Evolutionary conservation across 257 asterid genomes (phyloP), one percentile per base, ranked within the genome.

Genomic region (Galeopsis tetrahit): DNA sequence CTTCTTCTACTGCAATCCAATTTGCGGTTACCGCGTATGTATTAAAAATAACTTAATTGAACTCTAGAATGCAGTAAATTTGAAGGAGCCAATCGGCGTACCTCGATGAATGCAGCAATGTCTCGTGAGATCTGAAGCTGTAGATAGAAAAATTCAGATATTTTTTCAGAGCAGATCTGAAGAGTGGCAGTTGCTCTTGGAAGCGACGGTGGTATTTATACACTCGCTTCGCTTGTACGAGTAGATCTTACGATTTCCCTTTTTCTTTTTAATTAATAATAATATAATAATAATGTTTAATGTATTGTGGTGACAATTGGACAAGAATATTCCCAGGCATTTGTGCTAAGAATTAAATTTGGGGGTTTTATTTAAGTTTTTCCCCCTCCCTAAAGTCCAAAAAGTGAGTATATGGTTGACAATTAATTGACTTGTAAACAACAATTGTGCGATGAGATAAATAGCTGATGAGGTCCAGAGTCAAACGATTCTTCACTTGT

Each of bases 1-100:
- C 33, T 44, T 52, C 33, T 70, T 68, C 48, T n/a, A 31, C 85
- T 77, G 81, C 77, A 80, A 15, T 36, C 66, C 56, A 65, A 64
- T 63, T 15, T 72, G 36, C 32, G 63, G 21, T 38, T 57, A 32
- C 51, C 6, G 57, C 56, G 60, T 34, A 53, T 55, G 31, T 42
- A 55, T 10, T 6, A 3, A 10, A 28, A 70, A 11, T 13, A 48
- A 49, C 65, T 33, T 62, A n/a, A 71, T 67, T 44, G 59, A 1
- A 61, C 39, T 72, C n/a, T 4, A 3, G 39, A 51, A 61, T 10
- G 34, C 73, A 70, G 60, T 32, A 39, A 34, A 69, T 13, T 57
- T 15, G 10, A 38, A 44, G 51, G 17, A n/a, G 46, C 49, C 32
- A 40, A 72, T 42, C 31, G 39, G 40, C 34, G 77, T 33, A 77